phyloP scores from a whole-genome alignment of 139 green algal genomes.

The Ettlia oleoabundans region DNA sequence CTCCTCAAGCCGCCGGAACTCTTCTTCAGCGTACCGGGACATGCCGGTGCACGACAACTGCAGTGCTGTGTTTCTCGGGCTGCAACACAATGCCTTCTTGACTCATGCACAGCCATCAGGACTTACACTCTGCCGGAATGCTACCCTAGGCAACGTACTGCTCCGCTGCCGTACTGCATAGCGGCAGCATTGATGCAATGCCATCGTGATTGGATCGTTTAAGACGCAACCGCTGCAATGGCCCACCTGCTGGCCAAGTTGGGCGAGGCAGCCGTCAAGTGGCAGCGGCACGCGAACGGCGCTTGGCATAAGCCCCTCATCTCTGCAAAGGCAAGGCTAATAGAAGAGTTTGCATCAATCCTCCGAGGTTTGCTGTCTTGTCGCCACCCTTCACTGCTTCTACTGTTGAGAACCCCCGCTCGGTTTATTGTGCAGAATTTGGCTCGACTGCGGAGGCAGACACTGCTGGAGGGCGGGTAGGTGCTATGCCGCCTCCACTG shows the following conservation, averaged over 20 bases:
- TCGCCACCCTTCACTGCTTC: not conserved
- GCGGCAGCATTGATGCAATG: not conserved
- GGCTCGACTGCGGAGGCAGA: slow-evolving; percentile 46
- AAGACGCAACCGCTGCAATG: not conserved
- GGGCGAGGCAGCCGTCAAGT: not conserved
- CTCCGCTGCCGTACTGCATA: no score
- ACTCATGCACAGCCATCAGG: no score
- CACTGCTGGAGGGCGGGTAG: slow-evolving; percentile 44
- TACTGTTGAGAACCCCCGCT: not conserved
- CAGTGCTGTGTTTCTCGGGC: no score
- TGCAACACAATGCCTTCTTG: no score
- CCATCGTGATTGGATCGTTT: not conserved
- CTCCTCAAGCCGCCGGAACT: slow-evolving; percentile 22
- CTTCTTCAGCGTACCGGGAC: slow-evolving; percentile 2
- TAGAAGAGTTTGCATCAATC: not conserved
- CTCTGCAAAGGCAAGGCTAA: slow-evolving; percentile 44
- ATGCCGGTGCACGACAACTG: not conserved
- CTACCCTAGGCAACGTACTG: no score
- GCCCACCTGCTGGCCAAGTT: slow-evolving; percentile 14
- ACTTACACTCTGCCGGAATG: no score
- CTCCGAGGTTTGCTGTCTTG: not conserved
- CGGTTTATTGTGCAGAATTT: slow-evolving; percentile 12
- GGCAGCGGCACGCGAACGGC: not conserved
- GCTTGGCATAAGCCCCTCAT: slow-evolving; percentile 57
- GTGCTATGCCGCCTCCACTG: no score